Evolutionary conservation across 345 rosid genomes (phyloP), one percentile per base, ranked within the genome.

Genomic region (Euclidium syriacum): DNA sequence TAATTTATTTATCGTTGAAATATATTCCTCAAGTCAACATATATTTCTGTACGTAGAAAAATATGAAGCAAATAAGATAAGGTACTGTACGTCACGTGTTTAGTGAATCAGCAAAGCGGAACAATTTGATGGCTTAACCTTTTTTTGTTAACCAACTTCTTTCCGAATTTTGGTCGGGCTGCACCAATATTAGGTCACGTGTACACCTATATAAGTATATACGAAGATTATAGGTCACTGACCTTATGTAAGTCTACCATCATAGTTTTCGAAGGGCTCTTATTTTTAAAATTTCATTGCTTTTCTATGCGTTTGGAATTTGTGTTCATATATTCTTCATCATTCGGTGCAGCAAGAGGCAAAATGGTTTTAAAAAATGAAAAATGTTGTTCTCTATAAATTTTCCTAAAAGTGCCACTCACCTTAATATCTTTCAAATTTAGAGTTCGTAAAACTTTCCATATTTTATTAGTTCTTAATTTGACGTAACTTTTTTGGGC

Each of bases 91-190:
- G 8, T 36, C 29, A 36, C 17, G 42, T 44, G 25, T 27, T 38
- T 14, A 14, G 10, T 14, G 4, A 27, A 46, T 49, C 39, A 55
- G 71, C 60, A 73, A 64, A 25, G 10, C 36, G 30, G 64, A 30
- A 67, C 23, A 75, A 35, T 76, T 79, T 61, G 90, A 75, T 90
- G 65, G 83, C 95, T 85, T 73, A 86, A 85, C 80, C 72, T 49
- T 75, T n/a, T n/a, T n/a, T n/a, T n/a, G n/a, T n/a, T n/a, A 80
- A 86, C 77, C 90, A 81, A 81, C 29, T 68, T 24, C 15, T 25
- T 35, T 15, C 30, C 26, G 26, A 52, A 15, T 52, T 69, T 65
- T 71, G 56, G 55, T 69, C 61, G 34, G 41, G 10, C 30, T 66
- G 65, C 65, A 34, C 33, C 44, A 46, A 60, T 23, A 65, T 69